These are phyloP conservation scores for Macaranga tanarius DNA, from an alignment of 441 rosid genomes.

Conservation along the genomic window DNA sequence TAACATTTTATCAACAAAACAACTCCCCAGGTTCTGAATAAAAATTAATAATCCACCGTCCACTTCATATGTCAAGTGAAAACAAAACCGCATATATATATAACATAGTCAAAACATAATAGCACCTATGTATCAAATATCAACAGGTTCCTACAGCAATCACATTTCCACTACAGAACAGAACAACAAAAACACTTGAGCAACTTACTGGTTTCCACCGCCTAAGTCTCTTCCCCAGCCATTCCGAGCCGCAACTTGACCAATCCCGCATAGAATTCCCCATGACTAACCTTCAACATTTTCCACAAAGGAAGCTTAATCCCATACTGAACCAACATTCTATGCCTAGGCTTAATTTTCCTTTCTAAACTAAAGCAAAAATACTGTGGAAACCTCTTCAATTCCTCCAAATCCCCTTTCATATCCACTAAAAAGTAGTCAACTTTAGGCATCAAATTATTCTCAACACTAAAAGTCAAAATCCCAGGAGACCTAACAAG, in stretches of 20 bases:
- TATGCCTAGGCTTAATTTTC: slow-evolving; percentile 81
- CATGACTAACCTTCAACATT: slow-evolving; percentile 82
- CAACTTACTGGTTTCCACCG: slow-evolving; percentile 21
- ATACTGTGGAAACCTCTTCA: slow-evolving; percentile 76
- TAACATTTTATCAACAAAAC: not conserved
- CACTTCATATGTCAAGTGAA: not conserved
- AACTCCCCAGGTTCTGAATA: not conserved
- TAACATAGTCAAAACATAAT: not conserved
- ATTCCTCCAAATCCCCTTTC: slow-evolving; percentile 57
- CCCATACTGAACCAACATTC: slow-evolving; percentile 54
- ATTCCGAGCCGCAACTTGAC: slow-evolving; percentile 50
- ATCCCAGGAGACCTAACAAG: slow-evolving; percentile 72
- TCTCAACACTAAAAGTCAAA: slow-evolving; percentile 63
- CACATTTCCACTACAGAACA: not conserved
- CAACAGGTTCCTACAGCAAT: not conserved
- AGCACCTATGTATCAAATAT: not conserved
- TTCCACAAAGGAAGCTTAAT: slow-evolving; percentile 57
- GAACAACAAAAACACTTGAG: not conserved
- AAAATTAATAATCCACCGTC: not conserved
- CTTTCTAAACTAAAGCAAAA: slow-evolving; percentile 85
- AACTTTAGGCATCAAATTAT: slow-evolving; percentile 63
- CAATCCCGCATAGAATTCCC: slow-evolving; percentile 57
- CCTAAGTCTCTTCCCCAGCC: slow-evolving; percentile 30
- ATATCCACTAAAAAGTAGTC: slow-evolving; percentile 59
- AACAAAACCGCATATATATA: not conserved